Evolutionary conservation across 192 early-diverging fungal genomes (phyloP).

Genomic region (Globomyces pollinis-pini): DNA sequence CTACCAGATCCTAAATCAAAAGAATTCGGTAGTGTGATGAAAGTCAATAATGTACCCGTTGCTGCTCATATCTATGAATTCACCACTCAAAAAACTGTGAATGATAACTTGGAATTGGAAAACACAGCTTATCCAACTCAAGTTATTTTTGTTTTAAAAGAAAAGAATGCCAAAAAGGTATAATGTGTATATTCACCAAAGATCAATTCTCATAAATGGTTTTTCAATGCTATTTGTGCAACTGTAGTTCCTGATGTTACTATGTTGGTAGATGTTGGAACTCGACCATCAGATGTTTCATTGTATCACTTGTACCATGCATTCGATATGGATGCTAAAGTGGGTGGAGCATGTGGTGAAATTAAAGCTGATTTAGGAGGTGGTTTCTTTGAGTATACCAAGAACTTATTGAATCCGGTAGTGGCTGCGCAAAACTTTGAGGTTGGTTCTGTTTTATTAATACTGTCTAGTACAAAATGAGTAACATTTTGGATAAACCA

Average conservation of each 20-base stretch:
- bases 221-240: conserved; percentile 46
- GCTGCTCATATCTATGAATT: conserved; percentile 65
- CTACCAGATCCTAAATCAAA: conserved; percentile 35
- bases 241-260: conserved; percentile 39
- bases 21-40: no score
- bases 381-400: conserved; percentile 42
- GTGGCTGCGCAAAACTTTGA: conserved; percentile 79
- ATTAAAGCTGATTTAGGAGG: conserved; percentile 63
- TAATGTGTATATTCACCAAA: conserved; percentile 15
- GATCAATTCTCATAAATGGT: conserved; percentile 69
- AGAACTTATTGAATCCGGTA: conserved; percentile 58
- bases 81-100: conserved; percentile 36
- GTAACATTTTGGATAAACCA: conserved; percentile 76
- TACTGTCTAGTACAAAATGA: conserved; percentile 93
- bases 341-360: conserved; percentile 77
- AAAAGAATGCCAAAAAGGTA: conserved; percentile 53
- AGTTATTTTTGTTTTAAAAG: conserved; percentile 72
- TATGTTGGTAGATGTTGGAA: conserved; percentile 63
- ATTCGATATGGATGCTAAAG: conserved; percentile 63
- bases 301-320: conserved; percentile 67
- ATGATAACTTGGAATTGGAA: conserved; percentile 18
- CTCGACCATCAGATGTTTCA: conserved; percentile 55
- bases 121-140: conserved; percentile 56
- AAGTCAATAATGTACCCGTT: conserved; percentile 54
- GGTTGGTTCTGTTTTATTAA: no score